phyloP scores from a whole-genome alignment of 108 stramenopile species.

The Cyclotella choctawhatcheeana region DNA sequence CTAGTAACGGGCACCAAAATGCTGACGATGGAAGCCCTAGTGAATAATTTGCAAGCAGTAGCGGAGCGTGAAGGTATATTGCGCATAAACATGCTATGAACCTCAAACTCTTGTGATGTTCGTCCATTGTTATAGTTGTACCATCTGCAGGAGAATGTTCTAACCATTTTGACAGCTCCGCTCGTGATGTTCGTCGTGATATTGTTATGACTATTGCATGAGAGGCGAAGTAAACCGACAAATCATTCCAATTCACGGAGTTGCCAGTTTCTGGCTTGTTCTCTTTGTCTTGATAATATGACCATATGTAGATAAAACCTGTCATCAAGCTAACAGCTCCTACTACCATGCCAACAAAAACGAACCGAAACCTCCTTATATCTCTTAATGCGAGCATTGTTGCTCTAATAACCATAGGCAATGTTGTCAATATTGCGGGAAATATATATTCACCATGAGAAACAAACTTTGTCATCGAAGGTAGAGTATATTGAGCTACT shows the following conservation, averaged over 20 bases:
- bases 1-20: slow-evolving; percentile 72
- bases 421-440: slow-evolving; percentile 70
- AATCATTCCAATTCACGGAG: background rate
- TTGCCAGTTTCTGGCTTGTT: background rate
- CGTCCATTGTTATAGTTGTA: background rate
- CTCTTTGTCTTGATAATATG: background rate
- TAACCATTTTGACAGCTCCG: background rate
- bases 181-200: background rate
- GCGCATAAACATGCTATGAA: slow-evolving; percentile 66
- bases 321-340: slow-evolving; percentile 18
- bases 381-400: slow-evolving; percentile 62
- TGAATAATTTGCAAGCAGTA: slow-evolving; percentile 75
- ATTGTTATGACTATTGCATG: background rate
- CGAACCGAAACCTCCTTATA: slow-evolving; percentile 54
- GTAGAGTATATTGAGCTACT: slow-evolving; percentile 74
- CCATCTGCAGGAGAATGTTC: background rate
- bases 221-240: background rate
- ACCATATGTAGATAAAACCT: slow-evolving; percentile 16
- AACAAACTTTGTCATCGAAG: slow-evolving; percentile 74
- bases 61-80: slow-evolving; percentile 72
- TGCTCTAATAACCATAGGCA: slow-evolving; percentile 75
- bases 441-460: slow-evolving; percentile 86
- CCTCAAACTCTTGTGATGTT: slow-evolving; percentile 55
- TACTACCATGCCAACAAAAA: slow-evolving; percentile 34
- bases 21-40: slow-evolving; percentile 74